Conservation (phyloP, 2,329 filamentous ascomycete genomes). For the Ceratocystis destructans region DNA sequence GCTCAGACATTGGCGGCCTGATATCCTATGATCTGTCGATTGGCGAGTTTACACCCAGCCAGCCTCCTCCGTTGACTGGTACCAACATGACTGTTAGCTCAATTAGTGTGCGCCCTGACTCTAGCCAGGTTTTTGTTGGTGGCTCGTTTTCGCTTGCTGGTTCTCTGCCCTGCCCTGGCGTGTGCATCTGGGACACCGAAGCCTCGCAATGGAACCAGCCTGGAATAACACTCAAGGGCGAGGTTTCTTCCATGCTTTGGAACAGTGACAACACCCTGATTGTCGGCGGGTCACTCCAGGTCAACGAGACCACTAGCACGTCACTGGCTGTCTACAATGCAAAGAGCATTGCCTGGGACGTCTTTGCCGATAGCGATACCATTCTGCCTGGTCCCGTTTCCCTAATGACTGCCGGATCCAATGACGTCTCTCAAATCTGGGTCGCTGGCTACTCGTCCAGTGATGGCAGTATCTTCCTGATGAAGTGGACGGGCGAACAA, state of each 20-base stretch:
- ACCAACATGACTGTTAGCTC: conserved; percentile 58
- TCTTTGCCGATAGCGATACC: conserved; percentile 44
- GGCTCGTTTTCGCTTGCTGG: conserved; percentile 76
- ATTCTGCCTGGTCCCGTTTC: conserved; percentile 66
- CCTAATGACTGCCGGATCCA: conserved; percentile 59
- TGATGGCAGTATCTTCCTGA: conserved; percentile 59
- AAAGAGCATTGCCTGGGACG: conserved; percentile 51
- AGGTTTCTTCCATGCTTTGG: conserved; percentile 64
- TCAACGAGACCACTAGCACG: conserved; percentile 47
- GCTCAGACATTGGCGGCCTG: conserved; percentile 53
- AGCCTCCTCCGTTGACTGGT: conserved; percentile 65
- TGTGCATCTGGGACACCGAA: conserved; percentile 65
- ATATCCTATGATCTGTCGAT: conserved; percentile 63
- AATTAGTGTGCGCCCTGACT: conserved; percentile 57
- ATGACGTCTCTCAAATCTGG: conserved; percentile 64
- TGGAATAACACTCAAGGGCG: conserved; percentile 56
- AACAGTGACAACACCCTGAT: conserved; percentile 55
- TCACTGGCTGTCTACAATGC: conserved; percentile 62
- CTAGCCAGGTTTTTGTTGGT: conserved; percentile 67
- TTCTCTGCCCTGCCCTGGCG: conserved; percentile 62
- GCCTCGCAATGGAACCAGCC: conserved; percentile 67
- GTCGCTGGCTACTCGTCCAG: conserved; percentile 52
- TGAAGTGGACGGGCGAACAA: conserved; percentile 60
- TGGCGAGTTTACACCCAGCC: conserved; percentile 45
- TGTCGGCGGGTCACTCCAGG: conserved; percentile 60